Evolutionary conservation across 1,284 basidiomycete species (phyloP).

Genomic region (Irpex sp.): DNA sequence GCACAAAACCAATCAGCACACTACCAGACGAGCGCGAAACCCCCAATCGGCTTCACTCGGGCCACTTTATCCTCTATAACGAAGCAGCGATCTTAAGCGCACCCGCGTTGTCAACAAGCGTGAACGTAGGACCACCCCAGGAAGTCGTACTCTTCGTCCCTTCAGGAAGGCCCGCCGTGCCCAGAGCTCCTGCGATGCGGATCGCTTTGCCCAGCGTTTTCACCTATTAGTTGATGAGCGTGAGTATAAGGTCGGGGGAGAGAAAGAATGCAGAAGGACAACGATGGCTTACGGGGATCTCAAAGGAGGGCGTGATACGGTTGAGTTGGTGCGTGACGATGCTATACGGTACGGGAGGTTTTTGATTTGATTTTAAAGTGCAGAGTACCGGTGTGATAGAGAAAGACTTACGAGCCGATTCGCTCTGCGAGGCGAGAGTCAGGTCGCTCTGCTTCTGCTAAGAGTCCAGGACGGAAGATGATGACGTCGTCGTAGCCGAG

Average conservation of each 20-base stretch:
- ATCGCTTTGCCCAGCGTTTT: constrained; percentile 12
- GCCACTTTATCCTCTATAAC: neutral
- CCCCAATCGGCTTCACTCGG: no score
- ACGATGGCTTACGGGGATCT: constrained; percentile 5
- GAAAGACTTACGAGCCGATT: constrained; percentile 35
- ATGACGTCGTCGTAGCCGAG: constrained; percentile 69
- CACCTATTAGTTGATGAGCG: neutral
- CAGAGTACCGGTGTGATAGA: neutral
- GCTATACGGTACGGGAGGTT: neutral
- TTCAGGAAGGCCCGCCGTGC: constrained; percentile 4
- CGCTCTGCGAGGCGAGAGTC: constrained; percentile 39
- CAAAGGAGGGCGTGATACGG: neutral
- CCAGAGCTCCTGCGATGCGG: constrained; percentile 12
- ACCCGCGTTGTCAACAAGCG: constrained; percentile 2
- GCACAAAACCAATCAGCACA: no score
- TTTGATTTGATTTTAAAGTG: neutral
- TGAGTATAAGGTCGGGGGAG: neutral
- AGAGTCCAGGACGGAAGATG: constrained; percentile 58
- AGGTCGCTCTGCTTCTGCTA: constrained; percentile 40
- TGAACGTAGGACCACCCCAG: constrained; percentile 1
- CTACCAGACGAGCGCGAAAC: no score
- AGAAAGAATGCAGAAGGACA: neutral
- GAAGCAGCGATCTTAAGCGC: constrained; percentile 4
- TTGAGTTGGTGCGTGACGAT: neutral
- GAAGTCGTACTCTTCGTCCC: constrained; percentile 3